Evolutionary conservation across 805 yeast species (phyloP).

Genomic region (Ogataea angusta): DNA sequence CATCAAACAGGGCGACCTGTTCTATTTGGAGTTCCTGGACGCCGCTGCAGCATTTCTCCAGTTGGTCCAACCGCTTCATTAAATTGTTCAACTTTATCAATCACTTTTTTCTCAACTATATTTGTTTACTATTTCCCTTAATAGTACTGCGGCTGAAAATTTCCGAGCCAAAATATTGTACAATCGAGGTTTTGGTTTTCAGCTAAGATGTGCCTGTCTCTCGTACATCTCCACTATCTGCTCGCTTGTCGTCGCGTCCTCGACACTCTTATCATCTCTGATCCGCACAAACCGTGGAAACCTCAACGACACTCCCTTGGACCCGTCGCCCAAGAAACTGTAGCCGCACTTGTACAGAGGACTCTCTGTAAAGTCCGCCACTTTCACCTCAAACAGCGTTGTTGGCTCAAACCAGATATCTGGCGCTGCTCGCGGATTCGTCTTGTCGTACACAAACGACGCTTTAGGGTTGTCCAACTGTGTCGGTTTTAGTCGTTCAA

Average conservation of each 20-base stretch:
- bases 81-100: constrained; percentile 4
- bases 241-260: constrained; percentile 82
- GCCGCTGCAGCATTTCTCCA: constrained; percentile 2
- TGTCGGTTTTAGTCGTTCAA: constrained; percentile 61
- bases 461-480: constrained; percentile 64
- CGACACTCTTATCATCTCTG: constrained; percentile 81
- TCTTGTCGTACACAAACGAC: constrained; percentile 61
- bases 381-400: constrained; percentile 77
- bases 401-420: constrained; percentile 96
- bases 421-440: constrained; percentile 64
- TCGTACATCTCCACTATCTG: constrained; percentile 83
- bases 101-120: constrained; percentile 2
- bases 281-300: constrained; percentile 83
- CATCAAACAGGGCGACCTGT: neutral
- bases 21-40: neutral
- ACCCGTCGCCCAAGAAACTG: constrained; percentile 49
- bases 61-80: constrained; percentile 8
- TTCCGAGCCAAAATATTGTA: too few relatives aligned
- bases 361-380: constrained; percentile 86
- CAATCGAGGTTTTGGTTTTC: too few relatives aligned
- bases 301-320: constrained; percentile 77
- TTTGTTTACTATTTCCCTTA: constrained; percentile 8
- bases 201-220: constrained; percentile 44
- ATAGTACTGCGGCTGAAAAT: constrained; percentile 8
- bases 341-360: constrained; percentile 88